Base-by-base conservation (phyloP, 1,139 yeast species). In the Suhomyces anneliseae region DNA sequence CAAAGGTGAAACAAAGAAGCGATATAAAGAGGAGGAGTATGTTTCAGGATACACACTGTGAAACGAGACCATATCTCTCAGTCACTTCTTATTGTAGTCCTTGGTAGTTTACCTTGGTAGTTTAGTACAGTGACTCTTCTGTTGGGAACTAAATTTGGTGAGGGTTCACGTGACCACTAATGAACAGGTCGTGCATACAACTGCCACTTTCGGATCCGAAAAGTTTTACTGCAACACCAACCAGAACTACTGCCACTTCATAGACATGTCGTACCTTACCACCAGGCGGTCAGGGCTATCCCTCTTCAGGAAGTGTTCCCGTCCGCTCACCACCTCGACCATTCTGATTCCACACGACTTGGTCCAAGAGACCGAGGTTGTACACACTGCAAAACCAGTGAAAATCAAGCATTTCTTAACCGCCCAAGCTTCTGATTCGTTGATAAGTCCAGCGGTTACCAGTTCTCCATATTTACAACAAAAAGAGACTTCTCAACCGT, bases 371-470 rank as follows among this genome's bases (percentile, higher is more conserved):
- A 40, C 27, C 12, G 29, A 44, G 15, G 45, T 27, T 8, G 8
- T 26, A 15, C 10, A 37, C 19, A 12, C 15, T 9, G n/a, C 43
- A 15, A 40, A 37, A 11, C 34, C 19, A 12, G 34, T 38, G 24
- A 45, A 38, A 31, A 42, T 46, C 38, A 44, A 43, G 33, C 40
- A 37, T 27, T 6, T 43, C 10, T 27, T 52, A 26, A 36, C 37
- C 15, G 43, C 40, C 8, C 33, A 41, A n/a, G 34, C 52, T 11
- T 50, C 59, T 19, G 46, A 42, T 15, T 40, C 42, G 9, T 36
- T 54, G 8, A 11, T 47, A 14, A 35, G 27, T 6, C 24, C 42
- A 11, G 11, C 42, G 15, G 15, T 26, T n/a, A 24, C 19, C 39
- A 11, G 33, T 3, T 11, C n/a, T 7, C 24, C 11, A 4, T 45